phyloP scores from a whole-genome alignment of 2,329 filamentous ascomycete species.

The Podosphaera aphanis region DNA sequence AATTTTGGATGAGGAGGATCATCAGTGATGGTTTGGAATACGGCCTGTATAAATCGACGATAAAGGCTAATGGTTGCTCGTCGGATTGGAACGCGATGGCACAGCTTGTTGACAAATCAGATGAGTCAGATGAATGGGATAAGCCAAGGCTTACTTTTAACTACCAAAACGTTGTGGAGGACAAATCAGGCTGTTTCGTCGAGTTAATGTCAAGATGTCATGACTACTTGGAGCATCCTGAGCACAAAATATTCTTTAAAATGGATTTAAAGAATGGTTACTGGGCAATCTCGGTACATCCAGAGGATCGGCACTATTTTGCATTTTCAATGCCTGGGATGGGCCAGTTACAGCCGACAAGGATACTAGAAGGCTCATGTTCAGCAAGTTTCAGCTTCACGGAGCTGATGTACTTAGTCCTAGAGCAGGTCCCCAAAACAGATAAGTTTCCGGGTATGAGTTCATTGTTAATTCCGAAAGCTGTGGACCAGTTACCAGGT shows the following conservation, averaged over 20 bases:
- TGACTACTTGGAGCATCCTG: neutral
- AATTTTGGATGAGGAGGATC: too few species aligned
- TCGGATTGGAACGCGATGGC: too few species aligned
- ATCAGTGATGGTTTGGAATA: too few species aligned
- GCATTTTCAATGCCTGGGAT: neutral
- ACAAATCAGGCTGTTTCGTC: neutral
- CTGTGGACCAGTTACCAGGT: neutral
- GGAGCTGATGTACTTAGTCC: neutral
- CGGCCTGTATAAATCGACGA: too few species aligned
- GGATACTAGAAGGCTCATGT: neutral
- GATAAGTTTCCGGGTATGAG: neutral
- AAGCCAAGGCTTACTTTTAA: too few species aligned
- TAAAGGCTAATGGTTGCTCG: too few species aligned
- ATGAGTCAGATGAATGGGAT: too few species aligned
- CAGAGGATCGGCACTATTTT: neutral
- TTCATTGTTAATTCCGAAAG: neutral
- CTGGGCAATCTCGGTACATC: neutral
- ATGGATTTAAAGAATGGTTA: neutral
- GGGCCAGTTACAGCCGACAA: neutral
- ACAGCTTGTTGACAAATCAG: too few species aligned
- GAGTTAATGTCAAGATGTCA: neutral
- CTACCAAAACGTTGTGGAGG: too few species aligned
- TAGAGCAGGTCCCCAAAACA: neutral
- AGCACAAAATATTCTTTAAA: slow-evolving; percentile 1
- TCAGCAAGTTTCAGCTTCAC: neutral